Percentiles rank a stretch among this genome's conserved stretches.
phyloP scores from a whole-genome alignment of 2,329 filamentous ascomycete species.

The Colletotrichum chlorophyti region DNA sequence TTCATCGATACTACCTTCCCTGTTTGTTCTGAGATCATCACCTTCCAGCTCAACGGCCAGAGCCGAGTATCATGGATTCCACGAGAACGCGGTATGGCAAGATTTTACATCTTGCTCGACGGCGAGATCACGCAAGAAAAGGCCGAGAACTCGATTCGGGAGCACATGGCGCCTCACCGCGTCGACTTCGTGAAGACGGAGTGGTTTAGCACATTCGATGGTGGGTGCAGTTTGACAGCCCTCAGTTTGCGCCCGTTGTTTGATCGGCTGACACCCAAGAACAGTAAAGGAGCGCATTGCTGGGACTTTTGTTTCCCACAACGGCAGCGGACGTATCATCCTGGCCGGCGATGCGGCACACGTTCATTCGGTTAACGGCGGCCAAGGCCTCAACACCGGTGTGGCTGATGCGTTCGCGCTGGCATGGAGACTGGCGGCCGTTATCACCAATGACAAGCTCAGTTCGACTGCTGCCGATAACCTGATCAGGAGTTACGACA shows the following conservation, averaged over 20 bases:
- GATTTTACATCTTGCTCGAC: conserved; percentile 55
- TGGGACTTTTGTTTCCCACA: conserved; percentile 48
- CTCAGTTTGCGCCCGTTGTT: too few relatives aligned
- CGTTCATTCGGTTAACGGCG: conserved; percentile 54
- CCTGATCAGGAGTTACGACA: conserved; percentile 50
- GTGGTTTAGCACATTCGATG: conserved; percentile 58
- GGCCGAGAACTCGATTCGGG: conserved; percentile 48
- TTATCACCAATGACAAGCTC: conserved; percentile 34
- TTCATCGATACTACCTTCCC: conserved; percentile 58
- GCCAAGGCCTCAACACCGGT: conserved; percentile 59
- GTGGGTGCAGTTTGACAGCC: conserved; percentile 37
- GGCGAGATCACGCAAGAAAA: conserved; percentile 49
- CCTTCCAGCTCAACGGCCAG: conserved; percentile 51
- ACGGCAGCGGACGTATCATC: conserved; percentile 50
- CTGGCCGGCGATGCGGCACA: conserved; percentile 59
- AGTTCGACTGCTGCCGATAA: conserved; percentile 30
- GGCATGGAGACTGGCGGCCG: conserved; percentile 56
- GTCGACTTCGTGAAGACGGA: conserved; percentile 52
- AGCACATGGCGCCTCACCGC: conserved; percentile 50
- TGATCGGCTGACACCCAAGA: background rate
- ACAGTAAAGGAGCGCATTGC: conserved; percentile 59
- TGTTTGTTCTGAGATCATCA: conserved; percentile 52
- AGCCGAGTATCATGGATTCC: conserved; percentile 57
- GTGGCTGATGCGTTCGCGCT: conserved; percentile 57
- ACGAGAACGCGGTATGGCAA: conserved; percentile 51